Evolutionary conservation across 2,329 filamentous ascomycete genomes (phyloP), one percentile per base, ranked within the genome.

Genomic region (Exophiala alcalophila): DNA sequence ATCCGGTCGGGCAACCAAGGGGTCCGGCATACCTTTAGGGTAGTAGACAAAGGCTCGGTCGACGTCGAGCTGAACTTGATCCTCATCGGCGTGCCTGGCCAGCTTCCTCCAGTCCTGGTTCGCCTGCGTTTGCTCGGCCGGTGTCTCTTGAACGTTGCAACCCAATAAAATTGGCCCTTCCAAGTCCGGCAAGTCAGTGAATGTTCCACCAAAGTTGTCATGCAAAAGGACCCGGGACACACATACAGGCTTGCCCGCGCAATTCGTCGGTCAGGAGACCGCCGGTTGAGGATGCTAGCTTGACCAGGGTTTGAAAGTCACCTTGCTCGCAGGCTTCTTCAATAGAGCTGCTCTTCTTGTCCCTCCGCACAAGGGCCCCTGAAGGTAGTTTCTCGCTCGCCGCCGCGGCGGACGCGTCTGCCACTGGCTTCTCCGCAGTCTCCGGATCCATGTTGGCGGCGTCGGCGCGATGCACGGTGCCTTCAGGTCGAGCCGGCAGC

Each of bases 1-100:
- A 47, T 53, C 42, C 50, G 40, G 55, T 47, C 53, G 54, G 41
- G 40, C 47, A 54, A 29, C 44, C 46, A 45, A 40, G 43, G 29
- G 19, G 12, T 31, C 38, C 33, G 43, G 55, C 75, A 58, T 73
- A 92, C 89, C 78, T 50, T 78, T 76, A 9, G 92, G 92, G 63
- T 98, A 98, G 69, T 96, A 94, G 48, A 97, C 84, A 66, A 98
- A 98, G n/a, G 92, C 90, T 42, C 92, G 79, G 65, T 96, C 81
- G 42, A 98, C 92, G 62, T 98, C 92, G 33, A 97, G 76, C 59
- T 83, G 77, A 26, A 98, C 89, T 67, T 98, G 92, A 35, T 85
- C 81, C 64, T 98, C 92, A 58, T 98, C 92, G 23, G 70, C 71
- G 66, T 98, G 92, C n/a, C 66, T 73, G 20, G 83, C 78, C 27